Percentiles rank a stretch among this genome's conserved stretches.
Evolutionary conservation across 768 basidiomycete genomes (phyloP).

Genomic region (Chlorophyllum brunneum): DNA sequence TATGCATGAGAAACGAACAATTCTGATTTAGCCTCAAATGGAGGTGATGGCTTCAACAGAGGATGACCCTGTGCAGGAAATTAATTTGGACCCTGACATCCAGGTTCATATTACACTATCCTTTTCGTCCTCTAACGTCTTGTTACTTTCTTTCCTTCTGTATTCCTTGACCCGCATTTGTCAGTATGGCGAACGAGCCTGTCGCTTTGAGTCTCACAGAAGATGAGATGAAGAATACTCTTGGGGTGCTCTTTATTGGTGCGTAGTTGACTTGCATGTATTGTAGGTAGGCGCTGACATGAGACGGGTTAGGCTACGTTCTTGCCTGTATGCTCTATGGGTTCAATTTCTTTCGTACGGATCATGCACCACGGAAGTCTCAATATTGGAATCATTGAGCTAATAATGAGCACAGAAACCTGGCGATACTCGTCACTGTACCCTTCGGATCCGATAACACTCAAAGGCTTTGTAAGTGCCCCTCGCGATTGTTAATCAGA

Average conservation of each 20-base stretch:
- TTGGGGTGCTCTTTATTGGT: conserved; percentile 26
- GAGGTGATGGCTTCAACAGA: neutral
- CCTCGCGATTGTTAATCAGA: neutral
- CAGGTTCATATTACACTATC: neutral
- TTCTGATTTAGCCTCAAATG: neutral
- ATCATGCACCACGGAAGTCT: neutral
- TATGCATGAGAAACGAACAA: neutral
- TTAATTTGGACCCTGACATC: neutral
- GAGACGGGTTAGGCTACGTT: conserved; percentile 19
- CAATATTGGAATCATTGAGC: neutral
- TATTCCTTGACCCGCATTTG: neutral
- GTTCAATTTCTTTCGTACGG: conserved; percentile 28
- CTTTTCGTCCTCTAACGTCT: neutral
- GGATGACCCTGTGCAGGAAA: neutral
- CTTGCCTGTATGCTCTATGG: conserved; percentile 23
- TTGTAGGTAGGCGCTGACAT: neutral
- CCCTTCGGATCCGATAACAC: conserved; percentile 5
- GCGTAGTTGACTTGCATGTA: neutral
- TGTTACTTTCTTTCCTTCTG: neutral
- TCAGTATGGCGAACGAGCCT: neutral
- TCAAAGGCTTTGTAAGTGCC: conserved; percentile 20
- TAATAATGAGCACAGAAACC: conserved; percentile 18
- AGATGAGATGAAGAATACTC: conserved; percentile 19
- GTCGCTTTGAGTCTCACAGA: conserved; percentile 6
- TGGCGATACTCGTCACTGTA: conserved; percentile 25